These are phyloP conservation scores for Rosa lucieae DNA, from an alignment of 306 rosid species.

Conservation along the genomic window DNA sequence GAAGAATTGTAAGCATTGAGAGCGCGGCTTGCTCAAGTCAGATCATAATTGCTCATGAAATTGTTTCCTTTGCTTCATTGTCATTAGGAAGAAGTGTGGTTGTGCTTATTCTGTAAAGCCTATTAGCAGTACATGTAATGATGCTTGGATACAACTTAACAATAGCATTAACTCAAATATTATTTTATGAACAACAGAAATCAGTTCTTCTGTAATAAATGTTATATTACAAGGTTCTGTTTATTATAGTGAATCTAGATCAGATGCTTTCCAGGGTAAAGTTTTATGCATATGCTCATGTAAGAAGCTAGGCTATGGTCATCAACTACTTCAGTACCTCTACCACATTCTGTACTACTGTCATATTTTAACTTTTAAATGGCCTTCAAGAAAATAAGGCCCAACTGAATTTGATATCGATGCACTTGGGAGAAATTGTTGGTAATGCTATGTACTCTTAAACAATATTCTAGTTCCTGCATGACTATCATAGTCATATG, in stretches of 20 bases:
- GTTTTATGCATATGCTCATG: not conserved
- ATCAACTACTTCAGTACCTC: too few species aligned
- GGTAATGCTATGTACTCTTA: conserved; percentile 45
- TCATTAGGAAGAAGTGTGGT: not conserved
- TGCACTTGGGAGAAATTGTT: conserved; percentile 98
- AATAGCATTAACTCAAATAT: not conserved
- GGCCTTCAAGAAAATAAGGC: conserved; percentile 84
- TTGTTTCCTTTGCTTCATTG: not conserved
- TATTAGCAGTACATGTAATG: not conserved
- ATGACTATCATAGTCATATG: too few species aligned
- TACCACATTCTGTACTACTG: too few species aligned
- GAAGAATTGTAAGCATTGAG: conserved; percentile 75
- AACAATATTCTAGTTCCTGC: not conserved
- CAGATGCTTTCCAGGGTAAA: not conserved
- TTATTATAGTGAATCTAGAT: not conserved
- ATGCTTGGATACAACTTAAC: not conserved
- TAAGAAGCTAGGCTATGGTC: too few species aligned
- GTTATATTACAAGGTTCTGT: not conserved
- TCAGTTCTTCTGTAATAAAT: not conserved
- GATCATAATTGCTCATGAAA: conserved; percentile 34
- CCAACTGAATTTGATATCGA: conserved; percentile 81
- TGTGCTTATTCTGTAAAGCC: not conserved
- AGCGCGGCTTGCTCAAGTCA: conserved; percentile 74
- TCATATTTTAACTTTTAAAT: too few species aligned
- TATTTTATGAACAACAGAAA: not conserved